Percentiles rank a stretch among this genome's conserved stretches.
phyloP scores from a whole-genome alignment of 805 yeast species.

The Schizosaccharomyces cryophilus region DNA sequence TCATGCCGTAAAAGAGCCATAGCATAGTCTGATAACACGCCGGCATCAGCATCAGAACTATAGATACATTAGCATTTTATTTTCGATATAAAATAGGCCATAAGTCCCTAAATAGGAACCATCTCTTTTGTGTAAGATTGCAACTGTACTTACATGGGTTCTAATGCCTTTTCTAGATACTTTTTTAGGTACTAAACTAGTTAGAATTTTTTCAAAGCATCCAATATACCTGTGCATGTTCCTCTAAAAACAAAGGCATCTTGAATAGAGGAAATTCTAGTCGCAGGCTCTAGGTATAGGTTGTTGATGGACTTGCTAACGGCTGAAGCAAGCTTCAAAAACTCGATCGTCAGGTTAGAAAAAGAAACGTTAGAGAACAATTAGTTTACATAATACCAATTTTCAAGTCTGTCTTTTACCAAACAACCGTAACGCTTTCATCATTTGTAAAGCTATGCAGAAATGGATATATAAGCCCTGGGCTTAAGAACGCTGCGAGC shows the following conservation, averaged over 20 bases:
- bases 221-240: not conserved
- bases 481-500: too few relatives aligned
- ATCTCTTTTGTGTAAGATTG: not conserved
- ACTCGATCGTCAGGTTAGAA: too few relatives aligned
- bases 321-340: too few relatives aligned
- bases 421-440: too few relatives aligned
- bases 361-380: too few relatives aligned
- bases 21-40: constrained; percentile 22
- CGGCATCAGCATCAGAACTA: constrained; percentile 19
- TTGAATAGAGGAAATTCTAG: not conserved
- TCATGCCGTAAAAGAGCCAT: constrained; percentile 20
- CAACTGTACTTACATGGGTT: not conserved
- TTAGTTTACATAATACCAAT: too few relatives aligned
- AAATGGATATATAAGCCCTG: too few relatives aligned
- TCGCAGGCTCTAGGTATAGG: not conserved
- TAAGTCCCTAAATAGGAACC: not conserved
- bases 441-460: too few relatives aligned
- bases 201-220: not conserved
- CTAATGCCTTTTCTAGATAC: not conserved
- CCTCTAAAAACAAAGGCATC: not conserved
- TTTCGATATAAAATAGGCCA: not conserved
- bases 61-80: not conserved
- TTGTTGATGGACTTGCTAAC: not conserved
- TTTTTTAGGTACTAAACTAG: not conserved
- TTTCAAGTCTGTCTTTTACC: too few relatives aligned